phyloP scores from a whole-genome alignment of 306 rosid genomes.

The Sindora glabra region DNA sequence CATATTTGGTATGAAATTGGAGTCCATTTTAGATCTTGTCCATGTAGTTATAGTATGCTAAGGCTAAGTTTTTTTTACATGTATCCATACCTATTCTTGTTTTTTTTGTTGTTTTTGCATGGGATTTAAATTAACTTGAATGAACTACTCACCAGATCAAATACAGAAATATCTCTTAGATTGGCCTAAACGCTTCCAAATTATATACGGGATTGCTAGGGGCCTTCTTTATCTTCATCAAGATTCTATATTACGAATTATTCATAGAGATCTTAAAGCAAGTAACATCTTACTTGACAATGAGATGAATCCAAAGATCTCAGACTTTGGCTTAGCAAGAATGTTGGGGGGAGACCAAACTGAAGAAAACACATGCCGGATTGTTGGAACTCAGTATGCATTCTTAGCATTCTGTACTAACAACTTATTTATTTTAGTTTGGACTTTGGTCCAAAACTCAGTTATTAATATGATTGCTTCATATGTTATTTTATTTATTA shows the following conservation, averaged over 20 bases:
- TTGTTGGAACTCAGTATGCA: slow-evolving; percentile 48
- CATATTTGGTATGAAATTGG: slow-evolving; percentile 16
- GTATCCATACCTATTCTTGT: neutral
- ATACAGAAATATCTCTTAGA: slow-evolving; percentile 4
- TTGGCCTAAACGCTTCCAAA: slow-evolving; percentile 37
- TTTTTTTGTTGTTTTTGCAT: neutral
- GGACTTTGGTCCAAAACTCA: too few species aligned
- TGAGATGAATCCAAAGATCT: slow-evolving; percentile 34
- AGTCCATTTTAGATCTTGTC: neutral
- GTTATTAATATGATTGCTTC: too few species aligned
- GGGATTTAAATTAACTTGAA: neutral
- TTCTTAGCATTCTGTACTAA: too few species aligned
- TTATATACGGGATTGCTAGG: slow-evolving; percentile 32
- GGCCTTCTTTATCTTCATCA: slow-evolving; percentile 51
- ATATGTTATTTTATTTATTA: too few species aligned
- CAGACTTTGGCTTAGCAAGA: slow-evolving; percentile 46
- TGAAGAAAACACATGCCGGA: slow-evolving; percentile 36
- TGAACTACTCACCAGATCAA: slow-evolving; percentile 20
- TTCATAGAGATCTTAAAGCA: slow-evolving; percentile 46
- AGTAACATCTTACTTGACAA: slow-evolving; percentile 39
- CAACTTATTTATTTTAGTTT: too few species aligned
- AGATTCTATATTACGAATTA: slow-evolving; percentile 35
- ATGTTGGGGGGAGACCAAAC: slow-evolving; percentile 29
- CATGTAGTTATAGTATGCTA: neutral
- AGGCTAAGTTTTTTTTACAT: neutral